Evolutionary conservation across 1,284 basidiomycete species (phyloP), one percentile per base, ranked within the genome.

Genomic region (Boletus semigastroideus): DNA sequence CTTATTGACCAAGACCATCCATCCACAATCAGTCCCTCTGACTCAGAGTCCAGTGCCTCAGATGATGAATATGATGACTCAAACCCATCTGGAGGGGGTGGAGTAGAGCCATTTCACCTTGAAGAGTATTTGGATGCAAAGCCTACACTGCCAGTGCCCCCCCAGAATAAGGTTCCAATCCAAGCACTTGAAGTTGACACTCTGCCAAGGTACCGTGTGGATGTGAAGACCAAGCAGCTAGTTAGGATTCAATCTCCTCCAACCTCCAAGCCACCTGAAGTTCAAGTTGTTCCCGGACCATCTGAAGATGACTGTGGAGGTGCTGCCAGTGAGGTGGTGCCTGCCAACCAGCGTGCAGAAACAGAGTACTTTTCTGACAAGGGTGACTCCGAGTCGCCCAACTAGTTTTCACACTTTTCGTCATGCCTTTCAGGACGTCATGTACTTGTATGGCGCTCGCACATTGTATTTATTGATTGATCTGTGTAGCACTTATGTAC

Each of bases 201-300:
- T 20, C 30, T 54, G 5, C 43, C 30, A 9, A 55, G 46, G 30
- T 65, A 62, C 37, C 51, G 33, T 41, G 61, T 49, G 61, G 28
- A 61, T 14, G 11, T 22, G 4, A 44, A 17, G 20, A 44, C 5
- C 8, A 38, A 46, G 1, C 4, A 34, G 8, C 13, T 63, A 7
- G 34, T 49, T 5, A 52, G 3, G 33, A 1, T 61, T 13, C 31
- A 40, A 3, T 2, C 33, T 20, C 27, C 40, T 11, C 8, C 17
- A 22, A 3, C 22, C 12, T 9, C 7, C 12, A 38, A n/a, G 13
- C 45, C 19, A 28, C n/a, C n/a, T n/a, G n/a, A n/a, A n/a, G n/a
- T n/a, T 22, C 22, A 22, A 22, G 22, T 62, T 5, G 59, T 59
- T 16, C 28, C n/a, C n/a, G n/a, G n/a, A n/a, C n/a, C 51, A 9